These are phyloP conservation scores for Nemophila menziesii DNA, from an alignment of 257 asterid genomes.

Conservation along the genomic window DNA sequence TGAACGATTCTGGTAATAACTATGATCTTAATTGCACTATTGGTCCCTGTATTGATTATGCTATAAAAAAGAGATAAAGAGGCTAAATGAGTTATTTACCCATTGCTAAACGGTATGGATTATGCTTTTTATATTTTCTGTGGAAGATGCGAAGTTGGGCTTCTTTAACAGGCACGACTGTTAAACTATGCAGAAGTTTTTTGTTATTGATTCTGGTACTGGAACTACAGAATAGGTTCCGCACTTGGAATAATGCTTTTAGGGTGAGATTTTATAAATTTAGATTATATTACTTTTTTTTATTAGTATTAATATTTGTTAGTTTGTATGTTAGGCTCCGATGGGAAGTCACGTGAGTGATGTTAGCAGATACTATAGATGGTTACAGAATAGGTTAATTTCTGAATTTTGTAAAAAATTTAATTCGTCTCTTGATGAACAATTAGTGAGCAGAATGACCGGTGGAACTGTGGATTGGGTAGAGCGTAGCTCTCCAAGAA, in stretches of 20 bases:
- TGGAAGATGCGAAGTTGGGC: too few species aligned
- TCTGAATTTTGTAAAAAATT: conserved; percentile 33
- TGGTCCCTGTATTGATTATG: too few species aligned
- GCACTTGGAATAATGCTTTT: conserved; percentile 56
- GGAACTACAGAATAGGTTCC: conserved; percentile 91
- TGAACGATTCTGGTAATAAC: too few species aligned
- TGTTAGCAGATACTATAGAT: conserved; percentile 67
- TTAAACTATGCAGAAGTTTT: too few species aligned
- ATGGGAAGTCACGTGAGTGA: conserved; percentile 71
- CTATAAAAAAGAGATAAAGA: too few species aligned
- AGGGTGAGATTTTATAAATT: conserved; percentile 37
- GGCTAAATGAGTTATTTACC: too few species aligned
- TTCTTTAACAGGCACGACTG: too few species aligned
- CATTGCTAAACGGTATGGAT: too few species aligned
- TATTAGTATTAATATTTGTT: too few species aligned
- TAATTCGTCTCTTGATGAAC: conserved; percentile 11
- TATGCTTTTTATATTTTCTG: too few species aligned
- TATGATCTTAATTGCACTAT: too few species aligned
- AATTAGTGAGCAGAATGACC: conserved; percentile 10
- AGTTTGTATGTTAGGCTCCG: conserved; percentile 49
- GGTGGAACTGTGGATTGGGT: conserved; percentile 59
- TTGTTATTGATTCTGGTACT: conserved; percentile 79
- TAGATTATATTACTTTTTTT: neutral
- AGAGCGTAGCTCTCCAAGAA: conserved; percentile 65
- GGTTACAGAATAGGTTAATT: conserved; percentile 51